Percentiles rank a stretch among this genome's conserved stretches.
These are phyloP conservation scores for Bryoglossum gracile DNA, from an alignment of 495 filamentous ascomycete species.

Conservation along the genomic window DNA sequence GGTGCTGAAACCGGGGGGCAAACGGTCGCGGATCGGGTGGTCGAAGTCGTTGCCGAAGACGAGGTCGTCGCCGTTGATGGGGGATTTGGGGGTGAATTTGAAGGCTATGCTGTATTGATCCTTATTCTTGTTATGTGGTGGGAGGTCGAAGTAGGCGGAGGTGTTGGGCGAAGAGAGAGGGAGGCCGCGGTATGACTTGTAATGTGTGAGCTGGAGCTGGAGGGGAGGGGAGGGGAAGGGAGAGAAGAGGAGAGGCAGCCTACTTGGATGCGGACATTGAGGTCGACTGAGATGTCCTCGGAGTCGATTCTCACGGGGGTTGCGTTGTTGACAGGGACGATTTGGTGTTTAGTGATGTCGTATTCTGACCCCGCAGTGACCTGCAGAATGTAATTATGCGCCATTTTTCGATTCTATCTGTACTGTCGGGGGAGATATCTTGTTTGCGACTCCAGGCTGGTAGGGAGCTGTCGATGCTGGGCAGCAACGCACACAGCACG, in stretches of 20 bases:
- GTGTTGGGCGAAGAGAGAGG: conserved; percentile 50
- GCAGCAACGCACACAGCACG: too few relatives aligned
- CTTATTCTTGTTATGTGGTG: conserved; percentile 48
- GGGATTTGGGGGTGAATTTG: conserved; percentile 57
- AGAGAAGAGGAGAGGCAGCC: too few relatives aligned
- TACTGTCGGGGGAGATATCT: too few relatives aligned
- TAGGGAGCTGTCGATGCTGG: too few relatives aligned
- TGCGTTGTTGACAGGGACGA: conserved; percentile 64
- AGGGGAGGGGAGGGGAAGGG: too few relatives aligned
- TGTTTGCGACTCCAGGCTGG: too few relatives aligned
- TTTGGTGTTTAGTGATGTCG: conserved; percentile 53
- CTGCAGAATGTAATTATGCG: conserved; percentile 59
- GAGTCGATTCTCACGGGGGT: conserved; percentile 50
- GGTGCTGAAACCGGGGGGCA: conserved; percentile 77
- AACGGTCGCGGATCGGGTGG: conserved; percentile 71
- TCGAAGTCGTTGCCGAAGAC: conserved; percentile 94
- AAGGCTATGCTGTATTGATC: conserved; percentile 82
- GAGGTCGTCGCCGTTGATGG: conserved; percentile 62
- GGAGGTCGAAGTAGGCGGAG: conserved; percentile 65
- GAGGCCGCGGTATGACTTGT: conserved; percentile 42
- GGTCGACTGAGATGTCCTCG: conserved; percentile 48
- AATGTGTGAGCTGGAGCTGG: conserved; percentile 4
- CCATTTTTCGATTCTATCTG: conserved; percentile 31
- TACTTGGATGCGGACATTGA: conserved; percentile 69
- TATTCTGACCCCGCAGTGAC: conserved; percentile 73